Evolutionary conservation across 108 stramenopile genomes (phyloP), one percentile per base, ranked within the genome.

Genomic region (Skeletonema tropicum): DNA sequence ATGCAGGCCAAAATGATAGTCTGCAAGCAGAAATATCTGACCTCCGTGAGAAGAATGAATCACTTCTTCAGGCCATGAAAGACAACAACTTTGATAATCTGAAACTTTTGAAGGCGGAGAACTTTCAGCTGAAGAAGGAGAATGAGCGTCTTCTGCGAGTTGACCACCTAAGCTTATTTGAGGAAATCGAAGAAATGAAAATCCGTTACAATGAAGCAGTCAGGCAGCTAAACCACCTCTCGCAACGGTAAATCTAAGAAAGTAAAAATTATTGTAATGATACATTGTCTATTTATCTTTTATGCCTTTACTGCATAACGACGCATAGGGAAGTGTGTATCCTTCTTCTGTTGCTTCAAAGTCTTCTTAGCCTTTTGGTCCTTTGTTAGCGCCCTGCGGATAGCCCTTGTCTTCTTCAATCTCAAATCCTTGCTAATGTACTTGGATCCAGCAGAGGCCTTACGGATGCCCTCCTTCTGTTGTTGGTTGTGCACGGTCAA

Each of bases 401-500:
- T 97, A 62, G 99, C 99, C 49, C 99, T 87, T 61, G 99, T 99
- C 96, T 96, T 96, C 97, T 98, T 99, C 71, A 85, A 52, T 79
- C 99, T 87, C 79, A 99, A 86, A 76, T 98, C 97, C 84, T 97
- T 91, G 71, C 96, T 92, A 60, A 97, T 64, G 85, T 97, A 96
- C 90, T 99, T 99, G 76, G 76, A 80, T 70, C 91, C 92, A 30
- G 89, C 88, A 57, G 71, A 70, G 31, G 93, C 86, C 88, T 96
- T 98, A 23, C 97, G 94, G 70, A 97, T 75, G 83, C 96, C 97
- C 67, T 86, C 90, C 94, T 98, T 99, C 79, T 95, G 92, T 82
- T 94, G 92, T 83, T 97, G 97, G 88, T 99, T 98, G 97, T 97
- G 96, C 36, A 99, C 98, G 33, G 99, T 99, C 66, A 99, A 86